A percentile compares a stretch with the other conserved stretches of the same genome.
phyloP scores from a whole-genome alignment of 805 yeast species.

The Zygotorulaspora florentina region DNA sequence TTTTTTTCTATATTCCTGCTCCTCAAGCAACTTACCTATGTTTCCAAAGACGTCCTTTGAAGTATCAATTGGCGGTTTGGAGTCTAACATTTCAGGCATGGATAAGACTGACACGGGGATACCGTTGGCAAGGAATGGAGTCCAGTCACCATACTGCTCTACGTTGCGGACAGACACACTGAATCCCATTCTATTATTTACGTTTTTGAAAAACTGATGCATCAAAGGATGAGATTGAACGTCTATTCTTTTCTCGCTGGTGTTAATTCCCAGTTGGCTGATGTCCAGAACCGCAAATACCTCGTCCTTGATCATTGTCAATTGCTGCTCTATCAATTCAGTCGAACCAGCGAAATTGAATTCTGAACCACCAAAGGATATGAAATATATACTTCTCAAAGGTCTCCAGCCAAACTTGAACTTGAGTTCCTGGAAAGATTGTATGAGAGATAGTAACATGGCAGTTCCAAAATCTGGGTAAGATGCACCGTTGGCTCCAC shows the following conservation, averaged over 20 bases:
- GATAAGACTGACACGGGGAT: conserved; percentile 38
- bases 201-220: conserved; percentile 43
- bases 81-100: conserved; percentile 15
- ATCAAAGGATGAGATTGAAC: conserved; percentile 65
- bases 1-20: conserved; percentile 47
- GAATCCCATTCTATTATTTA: conserved; percentile 23
- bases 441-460: conserved; percentile 63
- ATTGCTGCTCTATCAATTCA: conserved; percentile 61
- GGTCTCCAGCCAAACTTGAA: conserved; percentile 75
- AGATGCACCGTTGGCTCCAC: conserved; percentile 70
- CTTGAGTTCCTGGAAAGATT: conserved; percentile 60
- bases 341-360: conserved; percentile 84
- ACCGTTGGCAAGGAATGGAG: conserved; percentile 63
- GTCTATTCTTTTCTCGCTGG: conserved; percentile 49
- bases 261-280: conserved; percentile 45
- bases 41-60: conserved; percentile 63
- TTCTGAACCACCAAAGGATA: conserved; percentile 77
- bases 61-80: conserved; percentile 55
- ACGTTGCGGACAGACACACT: conserved; percentile 27
- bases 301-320: conserved; percentile 51
- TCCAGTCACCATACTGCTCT: conserved; percentile 54
- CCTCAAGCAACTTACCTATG: conserved; percentile 39
- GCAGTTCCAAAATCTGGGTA: conserved; percentile 73
- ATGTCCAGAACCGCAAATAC: conserved; percentile 72
- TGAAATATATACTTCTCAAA: conserved; percentile 72